Base-by-base conservation (phyloP, 2,329 filamentous ascomycete genomes). In the Arthrobotrys entomopaga region DNA sequence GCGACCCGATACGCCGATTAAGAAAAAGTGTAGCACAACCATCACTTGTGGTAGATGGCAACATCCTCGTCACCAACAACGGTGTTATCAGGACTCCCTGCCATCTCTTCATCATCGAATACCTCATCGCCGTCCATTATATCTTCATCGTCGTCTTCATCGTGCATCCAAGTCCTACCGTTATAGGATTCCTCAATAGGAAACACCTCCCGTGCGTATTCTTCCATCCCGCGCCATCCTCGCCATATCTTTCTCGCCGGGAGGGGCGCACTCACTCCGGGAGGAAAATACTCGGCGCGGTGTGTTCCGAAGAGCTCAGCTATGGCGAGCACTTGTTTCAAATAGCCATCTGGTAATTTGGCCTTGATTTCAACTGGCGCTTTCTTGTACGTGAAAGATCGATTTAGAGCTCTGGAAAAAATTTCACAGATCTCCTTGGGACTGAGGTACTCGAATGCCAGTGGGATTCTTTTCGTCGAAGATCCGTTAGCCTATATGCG, bases 101-200 rank as follows among this genome's bases (percentile, higher is more conserved):
- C 61, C 52, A 66, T 73, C 56, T 73, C 69, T 13, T 72, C 67
- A 6, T 73, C 69, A 16, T 73, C 69, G 24, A 73, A 66, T 1
- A 26, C 61, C 49, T 73, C 69, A 24, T 65, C 67, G 16, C 52
- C 69, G 19, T 71, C 66, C 66, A 76, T 72, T 57, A 71, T 76
- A 40, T 76, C 80, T 22, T 79, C 80, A n/a, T 80, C 83, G 15
- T 84, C 84, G 43, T 84, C 85, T 10, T 85, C 85, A 3, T 86
- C 85, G 49, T 86, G 80, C 94, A 97, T 98, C 95, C 95, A 99
- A 15, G 90, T 92, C 79, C 95, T 83, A 3, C 94, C 94, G 80
- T 98, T 98, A 34, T 93, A 92, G 78, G 93, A 90, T 82, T 99
- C 95, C 81, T 99, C 95, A 11, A 97, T 86, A 0, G 92, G 92